Conservation (phyloP, 2,329 filamentous ascomycete species). For the Claviceps citrina region DNA sequence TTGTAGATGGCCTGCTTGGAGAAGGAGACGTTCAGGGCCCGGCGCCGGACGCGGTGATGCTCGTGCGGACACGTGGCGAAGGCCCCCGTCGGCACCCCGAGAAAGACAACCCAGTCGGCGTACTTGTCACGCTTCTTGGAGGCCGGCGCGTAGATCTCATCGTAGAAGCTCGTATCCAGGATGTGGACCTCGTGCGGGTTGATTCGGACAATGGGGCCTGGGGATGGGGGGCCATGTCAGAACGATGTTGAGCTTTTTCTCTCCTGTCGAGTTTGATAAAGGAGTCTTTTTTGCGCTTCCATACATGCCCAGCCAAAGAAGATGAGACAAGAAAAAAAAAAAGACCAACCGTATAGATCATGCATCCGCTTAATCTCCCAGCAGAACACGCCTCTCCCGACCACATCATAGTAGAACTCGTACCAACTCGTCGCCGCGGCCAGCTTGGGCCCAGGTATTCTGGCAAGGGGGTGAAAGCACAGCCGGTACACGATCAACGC, state of each 20-base stretch:
- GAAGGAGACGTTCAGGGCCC: slow-evolving; percentile 9
- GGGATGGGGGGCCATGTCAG: too few relatives aligned
- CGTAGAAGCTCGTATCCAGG: slow-evolving; percentile 14
- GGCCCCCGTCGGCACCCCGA: slow-evolving; percentile 1
- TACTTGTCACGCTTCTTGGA: slow-evolving; percentile 2
- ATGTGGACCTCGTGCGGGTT: slow-evolving; percentile 15
- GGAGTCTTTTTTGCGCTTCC: too few relatives aligned
- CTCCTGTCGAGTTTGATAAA: too few relatives aligned
- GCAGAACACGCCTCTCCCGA: slow-evolving; percentile 14
- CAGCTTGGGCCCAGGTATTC: slow-evolving; percentile 19
- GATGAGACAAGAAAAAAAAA: too few relatives aligned
- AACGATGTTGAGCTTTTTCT: too few relatives aligned
- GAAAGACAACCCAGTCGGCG: background rate
- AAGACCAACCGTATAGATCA: slow-evolving; percentile 17
- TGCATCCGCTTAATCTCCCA: slow-evolving; percentile 19
- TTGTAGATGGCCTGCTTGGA: slow-evolving; percentile 8
- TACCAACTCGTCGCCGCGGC: slow-evolving; percentile 17
- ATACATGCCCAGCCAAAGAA: too few relatives aligned
- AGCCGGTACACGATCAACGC: slow-evolving; percentile 9
- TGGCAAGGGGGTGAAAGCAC: slow-evolving; percentile 13
- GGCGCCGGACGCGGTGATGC: slow-evolving; percentile 8
- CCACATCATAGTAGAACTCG: slow-evolving; percentile 20
- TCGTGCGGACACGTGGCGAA: background rate
- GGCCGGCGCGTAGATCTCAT: slow-evolving; percentile 9
- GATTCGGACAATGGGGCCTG: slow-evolving; percentile 17